These are phyloP conservation scores for Trametes maxima DNA, from an alignment of 768 basidiomycete species.

Conservation along the genomic window DNA sequence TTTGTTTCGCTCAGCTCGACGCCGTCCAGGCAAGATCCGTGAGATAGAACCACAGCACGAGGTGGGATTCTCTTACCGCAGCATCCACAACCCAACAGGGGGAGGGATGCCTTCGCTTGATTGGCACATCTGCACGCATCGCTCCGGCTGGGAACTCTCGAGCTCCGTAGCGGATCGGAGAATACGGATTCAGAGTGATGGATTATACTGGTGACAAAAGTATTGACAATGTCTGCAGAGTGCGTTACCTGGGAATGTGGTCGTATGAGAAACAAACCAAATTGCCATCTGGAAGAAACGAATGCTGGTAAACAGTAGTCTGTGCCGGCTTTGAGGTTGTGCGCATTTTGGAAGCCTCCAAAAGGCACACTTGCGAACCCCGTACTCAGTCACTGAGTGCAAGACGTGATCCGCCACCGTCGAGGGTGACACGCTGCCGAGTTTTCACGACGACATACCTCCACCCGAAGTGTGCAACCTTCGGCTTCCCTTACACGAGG, in stretches of 20 bases:
- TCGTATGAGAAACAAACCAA: too few species aligned
- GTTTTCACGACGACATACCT: slow-evolving; percentile 23
- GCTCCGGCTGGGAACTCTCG: too few species aligned
- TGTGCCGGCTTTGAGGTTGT: neutral
- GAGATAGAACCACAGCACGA: neutral
- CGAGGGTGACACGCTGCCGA: slow-evolving; percentile 21
- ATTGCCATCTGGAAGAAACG: too few species aligned
- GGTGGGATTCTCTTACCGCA: slow-evolving; percentile 6
- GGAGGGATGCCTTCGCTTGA: neutral
- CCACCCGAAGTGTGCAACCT: slow-evolving; percentile 26
- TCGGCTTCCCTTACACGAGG: slow-evolving; percentile 3
- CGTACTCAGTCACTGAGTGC: neutral
- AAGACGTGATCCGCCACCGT: slow-evolving; percentile 24
- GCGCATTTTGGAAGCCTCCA: neutral
- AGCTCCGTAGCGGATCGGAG: too few species aligned
- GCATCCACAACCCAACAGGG: slow-evolving; percentile 1
- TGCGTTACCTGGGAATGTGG: too few species aligned
- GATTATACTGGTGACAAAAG: too few species aligned
- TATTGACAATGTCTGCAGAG: too few species aligned
- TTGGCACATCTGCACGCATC: neutral
- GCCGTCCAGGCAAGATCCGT: neutral
- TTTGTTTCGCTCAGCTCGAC: too few species aligned
- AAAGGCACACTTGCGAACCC: neutral
- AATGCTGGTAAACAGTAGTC: too few species aligned
- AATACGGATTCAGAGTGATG: too few species aligned